Base-by-base conservation (phyloP, 2,329 filamentous ascomycete species). In the Fusarium burgessii region DNA sequence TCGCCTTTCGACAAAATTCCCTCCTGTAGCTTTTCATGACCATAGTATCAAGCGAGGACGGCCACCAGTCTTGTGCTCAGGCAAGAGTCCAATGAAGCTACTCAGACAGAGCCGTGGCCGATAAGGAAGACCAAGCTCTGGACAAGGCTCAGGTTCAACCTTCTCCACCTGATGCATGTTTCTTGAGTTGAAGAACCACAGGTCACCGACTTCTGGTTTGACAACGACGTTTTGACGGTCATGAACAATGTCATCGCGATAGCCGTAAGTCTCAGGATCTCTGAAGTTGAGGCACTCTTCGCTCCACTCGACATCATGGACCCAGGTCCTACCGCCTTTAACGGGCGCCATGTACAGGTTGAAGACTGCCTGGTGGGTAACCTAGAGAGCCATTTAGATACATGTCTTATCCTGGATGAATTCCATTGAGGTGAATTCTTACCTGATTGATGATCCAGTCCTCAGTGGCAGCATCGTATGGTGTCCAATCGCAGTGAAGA, bases 401-500 rank as follows among this genome's bases (percentile, higher is more conserved):
- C 7, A 40, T 12, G 11, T 12, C 2, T 13, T 17, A 7, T 2
- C 0, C 11, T 1, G 3, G 4, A 9, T 4, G 9, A 3, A 2
- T 6, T 6, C 8, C 2, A 2, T 8, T 5, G 14, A 14, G 2
- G 7, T 15, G 15, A 14, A 10, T 5, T 11, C 20, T 17, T 47
- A 56, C 52, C 23, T 47, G 52, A 15, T 56, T 56, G 10, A 56
- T 56, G 14, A 56, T 56, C 52, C 52, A 56, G 13, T 56, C 52
- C 7, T 56, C 52, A 5, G 52, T 56, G 5, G 41, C 52, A 3
- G 52, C 52, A 47, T 56, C 52, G 36, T 56, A 56, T 6, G 52
- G 52, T 13, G 52, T 56, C 52, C 52, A 56, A 20, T 56, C 52
- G n/a, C 52, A 56, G 17, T 56, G 52, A 47, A 56, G 52, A 36